Conservation (phyloP, 2,329 filamentous ascomycete species). For the Alternaria sp. region DNA sequence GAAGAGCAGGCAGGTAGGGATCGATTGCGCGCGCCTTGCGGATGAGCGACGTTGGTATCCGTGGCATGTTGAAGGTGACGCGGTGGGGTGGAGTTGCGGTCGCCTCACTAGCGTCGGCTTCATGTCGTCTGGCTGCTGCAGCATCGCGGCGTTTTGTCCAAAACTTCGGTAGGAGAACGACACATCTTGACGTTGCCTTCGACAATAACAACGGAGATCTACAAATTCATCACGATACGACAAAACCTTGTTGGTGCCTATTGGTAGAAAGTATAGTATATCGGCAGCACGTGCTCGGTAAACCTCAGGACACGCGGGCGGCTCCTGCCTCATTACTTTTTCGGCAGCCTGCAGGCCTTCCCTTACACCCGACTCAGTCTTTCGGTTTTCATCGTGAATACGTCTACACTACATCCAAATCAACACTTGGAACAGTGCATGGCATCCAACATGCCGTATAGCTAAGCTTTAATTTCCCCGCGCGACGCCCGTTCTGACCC, state of each 20-base stretch:
- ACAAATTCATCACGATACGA: not conserved
- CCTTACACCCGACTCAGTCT: not conserved
- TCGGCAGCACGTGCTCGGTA: not conserved
- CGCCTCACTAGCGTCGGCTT: slow-evolving; percentile 2
- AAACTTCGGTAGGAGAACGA: not conserved
- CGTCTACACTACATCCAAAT: not conserved
- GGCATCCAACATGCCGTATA: not conserved
- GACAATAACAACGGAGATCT: not conserved
- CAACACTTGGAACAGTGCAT: not conserved
- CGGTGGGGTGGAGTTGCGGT: not conserved
- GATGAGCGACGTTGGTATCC: slow-evolving; percentile 65
- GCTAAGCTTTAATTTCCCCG: slow-evolving; percentile 13
- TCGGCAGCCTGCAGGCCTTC: not conserved
- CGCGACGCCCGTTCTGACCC: slow-evolving; percentile 5
- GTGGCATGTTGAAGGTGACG: slow-evolving; percentile 53
- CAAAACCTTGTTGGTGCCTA: not conserved
- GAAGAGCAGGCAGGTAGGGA: slow-evolving; percentile 64
- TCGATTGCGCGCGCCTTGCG: slow-evolving; percentile 62
- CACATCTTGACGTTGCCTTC: no score
- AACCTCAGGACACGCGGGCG: not conserved
- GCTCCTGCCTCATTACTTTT: not conserved
- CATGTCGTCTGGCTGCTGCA: not conserved
- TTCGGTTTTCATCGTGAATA: rapidly evolving
- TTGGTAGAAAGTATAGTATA: not conserved
- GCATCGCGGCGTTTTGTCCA: not conserved